Evolutionary conservation across 805 yeast genomes (phyloP).

Genomic region (Candida mattraensis): DNA sequence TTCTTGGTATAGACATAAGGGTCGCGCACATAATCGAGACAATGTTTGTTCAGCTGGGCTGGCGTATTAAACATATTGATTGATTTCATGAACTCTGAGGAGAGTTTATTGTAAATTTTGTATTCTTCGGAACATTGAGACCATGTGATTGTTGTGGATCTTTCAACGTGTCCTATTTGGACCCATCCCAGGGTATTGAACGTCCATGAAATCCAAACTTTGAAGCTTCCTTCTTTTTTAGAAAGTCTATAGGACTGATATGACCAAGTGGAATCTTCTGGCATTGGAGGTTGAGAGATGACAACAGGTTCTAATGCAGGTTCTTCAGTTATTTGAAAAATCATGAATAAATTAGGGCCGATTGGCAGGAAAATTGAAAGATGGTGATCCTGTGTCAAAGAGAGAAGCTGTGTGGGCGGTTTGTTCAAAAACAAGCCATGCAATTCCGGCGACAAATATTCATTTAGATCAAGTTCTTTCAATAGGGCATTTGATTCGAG

Average conservation of each 20-base stretch:
- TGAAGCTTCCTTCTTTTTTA: slow-evolving; percentile 7
- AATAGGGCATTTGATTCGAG: slow-evolving; percentile 34
- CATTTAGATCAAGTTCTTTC: slow-evolving; percentile 23
- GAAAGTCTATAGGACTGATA: slow-evolving; percentile 24
- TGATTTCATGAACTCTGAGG: slow-evolving; percentile 12
- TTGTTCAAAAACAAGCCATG: slow-evolving; percentile 20
- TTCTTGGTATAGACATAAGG: slow-evolving; percentile 48
- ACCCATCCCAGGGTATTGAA: slow-evolving; percentile 22
- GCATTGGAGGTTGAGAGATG: slow-evolving; percentile 17
- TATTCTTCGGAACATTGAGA: slow-evolving; percentile 7
- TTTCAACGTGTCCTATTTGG: slow-evolving; percentile 20
- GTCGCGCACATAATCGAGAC: slow-evolving; percentile 47
- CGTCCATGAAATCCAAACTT: slow-evolving; percentile 28
- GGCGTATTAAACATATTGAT: slow-evolving; percentile 9
- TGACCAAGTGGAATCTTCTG: slow-evolving; percentile 24
- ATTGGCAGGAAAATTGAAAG: slow-evolving; percentile 29
- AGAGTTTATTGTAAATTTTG: slow-evolving; percentile 6
- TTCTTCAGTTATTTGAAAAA: slow-evolving; percentile 22
- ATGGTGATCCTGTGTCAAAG: slow-evolving; percentile 10
- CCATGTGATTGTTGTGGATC: slow-evolving; percentile 17
- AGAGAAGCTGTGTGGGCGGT: slow-evolving; percentile 21
- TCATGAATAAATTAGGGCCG: slow-evolving; percentile 21
- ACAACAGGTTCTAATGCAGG: slow-evolving; percentile 9
- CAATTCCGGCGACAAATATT: slow-evolving; percentile 22
- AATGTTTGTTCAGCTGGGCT: slow-evolving; percentile 36